Base-by-base conservation (phyloP, 148 eudicot genomes). In the Silene conica region DNA sequence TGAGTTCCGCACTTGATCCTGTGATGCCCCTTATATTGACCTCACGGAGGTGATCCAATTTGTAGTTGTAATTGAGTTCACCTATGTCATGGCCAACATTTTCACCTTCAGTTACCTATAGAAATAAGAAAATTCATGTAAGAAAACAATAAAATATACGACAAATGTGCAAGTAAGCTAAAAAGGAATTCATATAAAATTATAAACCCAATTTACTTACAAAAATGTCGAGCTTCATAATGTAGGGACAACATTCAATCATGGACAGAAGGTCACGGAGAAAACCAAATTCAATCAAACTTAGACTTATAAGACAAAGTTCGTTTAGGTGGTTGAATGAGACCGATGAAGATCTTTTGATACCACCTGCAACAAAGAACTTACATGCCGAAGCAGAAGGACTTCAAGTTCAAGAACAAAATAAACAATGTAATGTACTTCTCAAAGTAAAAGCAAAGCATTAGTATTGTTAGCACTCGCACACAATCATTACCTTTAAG, bases 1-100 rank as follows among this genome's bases (percentile, higher is more conserved):
- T 62, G 12, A 60, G 58, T 56, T 73, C 76, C 8, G 58, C 76
- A 73, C 21, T 73, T 23, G 76, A 11, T 73, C 76, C 76, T 12
- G 41, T 73, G 13, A 73, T 45, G 2, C 76, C 68, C 8, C 0
- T 4, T 43, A 61, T 46, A 10, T 41, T 14, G 16, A 73, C 21
- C 38, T 43, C 63, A 23, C 14, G 23, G 25, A 73, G 76, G 15
- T 20, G 76, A 6, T 1, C 22, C 41, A 73, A 16, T 60, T 46
- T 73, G 11, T 21, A 0, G 12, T 21, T n/a, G 16, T 45, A 45
- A 15, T 46, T 62, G 68, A 0, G 62, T 1, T 58, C 16, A 4
- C 21, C 2, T 22, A 45, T 61, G 57, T 73, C 57, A 11, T 25
- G 13, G 10, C 5, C 41, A 43, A 3, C 68, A 23, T 2, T 15